Conservation (phyloP, 2,329 filamentous ascomycete species). For the Penicillium sp. region DNA sequence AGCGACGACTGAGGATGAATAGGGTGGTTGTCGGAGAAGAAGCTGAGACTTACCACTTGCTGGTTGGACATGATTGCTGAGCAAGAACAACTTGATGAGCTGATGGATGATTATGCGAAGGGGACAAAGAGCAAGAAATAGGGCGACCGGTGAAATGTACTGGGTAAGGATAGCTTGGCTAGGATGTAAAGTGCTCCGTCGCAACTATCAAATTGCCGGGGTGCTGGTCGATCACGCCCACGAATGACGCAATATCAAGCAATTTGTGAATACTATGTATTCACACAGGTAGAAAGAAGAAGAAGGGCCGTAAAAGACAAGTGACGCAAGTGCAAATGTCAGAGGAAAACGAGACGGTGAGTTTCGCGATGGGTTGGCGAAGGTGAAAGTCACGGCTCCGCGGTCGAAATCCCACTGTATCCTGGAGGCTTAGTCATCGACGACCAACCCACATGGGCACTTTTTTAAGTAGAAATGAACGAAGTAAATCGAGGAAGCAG, state of each 20-base stretch:
- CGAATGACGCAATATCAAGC: slow-evolving; percentile 11
- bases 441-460: not conserved
- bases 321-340: slow-evolving; percentile 3
- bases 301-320: not conserved
- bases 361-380: slow-evolving; percentile 33
- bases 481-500: not conserved
- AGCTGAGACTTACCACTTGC: slow-evolving; percentile 48
- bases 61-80: slow-evolving; percentile 47
- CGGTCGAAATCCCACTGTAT: slow-evolving; percentile 40
- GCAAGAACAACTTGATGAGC: slow-evolving; percentile 1
- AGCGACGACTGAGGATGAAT: slow-evolving; percentile 24
- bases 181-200: slow-evolving; percentile 18
- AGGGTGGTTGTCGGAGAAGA: slow-evolving; percentile 17
- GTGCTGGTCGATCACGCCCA: slow-evolving; percentile 17
- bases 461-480: slow-evolving; percentile 1
- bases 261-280: slow-evolving; percentile 1
- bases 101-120: slow-evolving; percentile 21
- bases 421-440: slow-evolving; percentile 36
- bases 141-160: slow-evolving; percentile 20
- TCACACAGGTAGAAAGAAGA: not conserved
- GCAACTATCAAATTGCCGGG: slow-evolving; percentile 24
- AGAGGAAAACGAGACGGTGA: slow-evolving; percentile 2
- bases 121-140: slow-evolving; percentile 3
- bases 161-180: slow-evolving; percentile 23
- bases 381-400: slow-evolving; percentile 38